phyloP scores from a whole-genome alignment of 352 stramenopile genomes.

The Phytophthora foliorum region DNA sequence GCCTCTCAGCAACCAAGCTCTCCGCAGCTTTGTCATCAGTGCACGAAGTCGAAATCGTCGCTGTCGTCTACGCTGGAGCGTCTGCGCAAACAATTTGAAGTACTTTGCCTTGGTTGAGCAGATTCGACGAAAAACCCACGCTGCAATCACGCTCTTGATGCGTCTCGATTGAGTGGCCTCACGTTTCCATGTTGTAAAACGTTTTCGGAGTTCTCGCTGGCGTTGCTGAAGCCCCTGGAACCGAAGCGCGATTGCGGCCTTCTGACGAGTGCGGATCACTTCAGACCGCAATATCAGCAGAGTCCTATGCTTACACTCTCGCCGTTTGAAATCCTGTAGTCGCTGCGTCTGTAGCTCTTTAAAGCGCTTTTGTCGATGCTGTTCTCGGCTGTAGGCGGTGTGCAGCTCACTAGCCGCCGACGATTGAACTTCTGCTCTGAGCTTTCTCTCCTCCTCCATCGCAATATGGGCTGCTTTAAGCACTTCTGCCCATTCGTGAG shows the following conservation, averaged over 20 bases:
- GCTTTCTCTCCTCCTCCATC: slow-evolving; percentile 56
- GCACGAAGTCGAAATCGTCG: slow-evolving; percentile 26
- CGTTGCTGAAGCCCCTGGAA: slow-evolving; percentile 32
- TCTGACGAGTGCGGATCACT: slow-evolving; percentile 14
- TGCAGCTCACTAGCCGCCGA: slow-evolving; percentile 47
- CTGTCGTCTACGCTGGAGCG: slow-evolving; percentile 18
- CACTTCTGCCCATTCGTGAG: slow-evolving; percentile 49
- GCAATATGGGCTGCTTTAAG: slow-evolving; percentile 48
- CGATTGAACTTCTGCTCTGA: slow-evolving; percentile 48
- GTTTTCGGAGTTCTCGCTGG: slow-evolving; percentile 5
- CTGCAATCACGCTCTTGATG: background rate
- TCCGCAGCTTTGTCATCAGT: slow-evolving; percentile 20
- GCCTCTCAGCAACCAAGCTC: slow-evolving; percentile 25
- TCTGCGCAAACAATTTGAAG: slow-evolving; percentile 18
- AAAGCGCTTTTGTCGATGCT: slow-evolving; percentile 32
- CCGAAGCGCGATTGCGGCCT: slow-evolving; percentile 26
- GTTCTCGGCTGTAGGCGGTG: slow-evolving; percentile 28
- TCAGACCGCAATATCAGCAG: slow-evolving; percentile 32
- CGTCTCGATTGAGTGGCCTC: background rate
- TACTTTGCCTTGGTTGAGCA: background rate
- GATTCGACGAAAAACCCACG: slow-evolving; percentile 8
- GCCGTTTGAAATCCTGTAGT: slow-evolving; percentile 23
- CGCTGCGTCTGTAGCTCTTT: slow-evolving; percentile 28
- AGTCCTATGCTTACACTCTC: slow-evolving; percentile 21
- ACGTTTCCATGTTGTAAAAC: slow-evolving; percentile 29